phyloP scores from a whole-genome alignment of 768 basidiomycete species.

The Cantharellus cinnabarinus region DNA sequence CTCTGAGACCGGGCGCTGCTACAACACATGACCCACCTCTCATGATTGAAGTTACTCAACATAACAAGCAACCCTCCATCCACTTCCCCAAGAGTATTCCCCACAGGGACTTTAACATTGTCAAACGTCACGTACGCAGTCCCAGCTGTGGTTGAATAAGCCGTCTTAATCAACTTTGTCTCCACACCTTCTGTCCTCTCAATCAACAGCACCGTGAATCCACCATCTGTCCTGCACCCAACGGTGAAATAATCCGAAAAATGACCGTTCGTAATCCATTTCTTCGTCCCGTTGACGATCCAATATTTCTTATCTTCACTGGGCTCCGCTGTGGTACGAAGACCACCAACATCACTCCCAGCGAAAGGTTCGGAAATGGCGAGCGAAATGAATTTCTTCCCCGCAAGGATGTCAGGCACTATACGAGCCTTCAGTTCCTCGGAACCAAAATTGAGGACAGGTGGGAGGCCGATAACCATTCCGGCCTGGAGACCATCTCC shows the following conservation, averaged over 20 bases:
- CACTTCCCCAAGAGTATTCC: conserved; percentile 72
- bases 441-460: conserved; percentile 72
- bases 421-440: conserved; percentile 49
- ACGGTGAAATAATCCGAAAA: conserved; percentile 37
- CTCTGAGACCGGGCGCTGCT: conserved; percentile 58
- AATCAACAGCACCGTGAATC: conserved; percentile 58
- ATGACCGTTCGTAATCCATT: conserved; percentile 87
- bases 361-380: conserved; percentile 93
- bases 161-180: conserved; percentile 80
- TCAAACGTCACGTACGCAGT: conserved; percentile 23
- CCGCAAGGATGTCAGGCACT: conserved; percentile 50
- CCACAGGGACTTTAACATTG: conserved; percentile 51
- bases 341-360: conserved; percentile 63
- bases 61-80: conserved; percentile 68
- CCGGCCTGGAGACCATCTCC: conserved; percentile 47
- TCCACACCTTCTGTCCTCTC: conserved; percentile 50
- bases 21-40: conserved; percentile 70
- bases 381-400: conserved; percentile 70
- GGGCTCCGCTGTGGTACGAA: conserved; percentile 54
- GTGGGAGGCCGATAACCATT: conserved; percentile 42
- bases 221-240: conserved; percentile 46
- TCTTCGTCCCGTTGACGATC: conserved; percentile 86
- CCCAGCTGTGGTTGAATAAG: conserved; percentile 81
- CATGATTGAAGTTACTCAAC: conserved; percentile 71
- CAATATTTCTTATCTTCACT: conserved; percentile 66